Evolutionary conservation across 192 early-diverging fungal species (phyloP).

Genomic region (Umbelopsis ramanniana): DNA sequence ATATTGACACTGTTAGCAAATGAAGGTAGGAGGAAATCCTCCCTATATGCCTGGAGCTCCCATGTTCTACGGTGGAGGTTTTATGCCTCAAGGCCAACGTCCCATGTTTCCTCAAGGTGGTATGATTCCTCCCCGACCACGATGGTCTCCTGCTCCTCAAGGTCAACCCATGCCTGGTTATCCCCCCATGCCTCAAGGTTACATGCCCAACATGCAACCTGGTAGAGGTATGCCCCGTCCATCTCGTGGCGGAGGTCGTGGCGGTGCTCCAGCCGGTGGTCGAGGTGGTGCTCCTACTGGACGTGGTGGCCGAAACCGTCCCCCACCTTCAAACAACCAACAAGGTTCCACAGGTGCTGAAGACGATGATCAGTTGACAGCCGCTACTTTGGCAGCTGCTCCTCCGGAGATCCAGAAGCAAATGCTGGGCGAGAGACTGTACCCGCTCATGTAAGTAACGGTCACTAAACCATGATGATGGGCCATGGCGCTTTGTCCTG

Average conservation of each 20-base stretch:
- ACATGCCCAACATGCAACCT: conserved; percentile 52
- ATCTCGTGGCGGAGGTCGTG: conserved; percentile 49
- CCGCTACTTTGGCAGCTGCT: conserved; percentile 81
- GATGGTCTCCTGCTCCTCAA: conserved; percentile 39
- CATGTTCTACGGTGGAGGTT: conserved; percentile 36
- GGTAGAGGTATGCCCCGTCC: conserved; percentile 49
- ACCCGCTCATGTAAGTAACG: conserved; percentile 74
- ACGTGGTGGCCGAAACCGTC: conserved; percentile 34
- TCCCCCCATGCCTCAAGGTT: conserved; percentile 52
- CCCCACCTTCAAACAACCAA: neutral
- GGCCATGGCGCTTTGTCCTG: neutral
- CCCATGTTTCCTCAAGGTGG: conserved; percentile 40
- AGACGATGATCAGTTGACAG: conserved; percentile 49
- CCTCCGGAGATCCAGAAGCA: conserved; percentile 92
- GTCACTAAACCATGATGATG: neutral
- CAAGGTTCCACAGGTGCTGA: conserved; percentile 45
- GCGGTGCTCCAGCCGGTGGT: conserved; percentile 31
- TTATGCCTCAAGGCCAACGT: conserved; percentile 42
- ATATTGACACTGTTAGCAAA: conserved; percentile 5
- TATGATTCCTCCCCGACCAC: conserved; percentile 42
- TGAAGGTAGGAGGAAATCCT: conserved; percentile 41
- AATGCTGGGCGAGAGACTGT: conserved; percentile 95
- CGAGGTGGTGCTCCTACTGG: conserved; percentile 24
- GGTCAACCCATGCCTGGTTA: conserved; percentile 41
- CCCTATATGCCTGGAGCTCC: conserved; percentile 51